Percentiles rank a stretch among this genome's conserved stretches.
phyloP scores from a whole-genome alignment of 306 rosid genomes.

The Dryas drummondii region DNA sequence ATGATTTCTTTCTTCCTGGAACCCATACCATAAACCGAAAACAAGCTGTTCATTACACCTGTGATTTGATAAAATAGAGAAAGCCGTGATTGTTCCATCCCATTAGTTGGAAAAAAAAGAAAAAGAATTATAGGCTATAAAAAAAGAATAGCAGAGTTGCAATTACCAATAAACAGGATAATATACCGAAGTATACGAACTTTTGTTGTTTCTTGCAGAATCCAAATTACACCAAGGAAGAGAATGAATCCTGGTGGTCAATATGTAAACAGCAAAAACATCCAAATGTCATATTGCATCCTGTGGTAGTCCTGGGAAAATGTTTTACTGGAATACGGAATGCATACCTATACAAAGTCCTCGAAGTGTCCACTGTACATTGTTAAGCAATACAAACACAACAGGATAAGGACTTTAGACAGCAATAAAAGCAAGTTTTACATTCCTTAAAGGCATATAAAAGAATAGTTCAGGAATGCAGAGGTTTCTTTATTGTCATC shows the following conservation, averaged over 20 bases:
- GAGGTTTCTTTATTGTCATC: not conserved
- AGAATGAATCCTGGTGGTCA: constrained; percentile 55
- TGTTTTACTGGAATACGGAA: not conserved
- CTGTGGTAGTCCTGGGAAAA: not conserved
- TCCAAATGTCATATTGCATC: constrained; percentile 12
- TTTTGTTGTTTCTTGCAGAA: constrained; percentile 63
- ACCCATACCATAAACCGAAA: constrained; percentile 61
- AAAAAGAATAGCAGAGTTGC: not conserved
- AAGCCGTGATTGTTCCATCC: not conserved
- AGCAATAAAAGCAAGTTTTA: not conserved
- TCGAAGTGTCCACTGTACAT: constrained; percentile 67
- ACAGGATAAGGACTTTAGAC: not conserved
- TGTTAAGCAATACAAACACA: not conserved
- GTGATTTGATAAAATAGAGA: constrained; percentile 22
- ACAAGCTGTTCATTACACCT: constrained; percentile 78
- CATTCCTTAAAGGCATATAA: not conserved
- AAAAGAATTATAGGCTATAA: not conserved
- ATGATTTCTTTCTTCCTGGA: constrained; percentile 1
- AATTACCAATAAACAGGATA: constrained; percentile 58
- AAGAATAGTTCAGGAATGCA: not conserved
- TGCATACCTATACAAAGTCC: constrained; percentile 66
- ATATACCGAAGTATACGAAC: constrained; percentile 50
- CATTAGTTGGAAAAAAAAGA: not conserved
- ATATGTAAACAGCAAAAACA: constrained; percentile 14
- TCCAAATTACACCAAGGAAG: constrained; percentile 59